A percentile compares a stretch with the other conserved stretches of the same genome.
Evolutionary conservation across 495 filamentous ascomycete species (phyloP).

Genomic region (Cenococcum geophilum): DNA sequence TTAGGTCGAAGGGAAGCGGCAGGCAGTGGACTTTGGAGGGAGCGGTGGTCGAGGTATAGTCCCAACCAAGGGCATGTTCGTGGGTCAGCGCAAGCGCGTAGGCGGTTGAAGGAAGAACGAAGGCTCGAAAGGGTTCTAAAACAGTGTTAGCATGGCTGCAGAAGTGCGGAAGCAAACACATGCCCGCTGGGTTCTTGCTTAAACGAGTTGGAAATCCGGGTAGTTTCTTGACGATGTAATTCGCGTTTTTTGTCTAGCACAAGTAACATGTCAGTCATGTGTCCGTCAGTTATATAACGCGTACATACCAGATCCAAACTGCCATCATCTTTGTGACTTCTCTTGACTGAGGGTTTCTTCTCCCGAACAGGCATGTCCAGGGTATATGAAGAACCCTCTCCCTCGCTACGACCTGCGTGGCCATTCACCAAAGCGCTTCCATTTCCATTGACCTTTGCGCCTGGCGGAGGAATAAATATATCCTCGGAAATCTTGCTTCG

Average conservation of each 20-base stretch:
- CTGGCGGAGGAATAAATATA: slow-evolving; percentile 23
- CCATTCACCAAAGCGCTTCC: slow-evolving; percentile 30
- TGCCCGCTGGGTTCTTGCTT: slow-evolving; percentile 12
- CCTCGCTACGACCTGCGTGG: slow-evolving; percentile 18
- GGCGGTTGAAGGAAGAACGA: slow-evolving; percentile 20
- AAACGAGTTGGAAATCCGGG: slow-evolving; percentile 72
- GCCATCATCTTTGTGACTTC: slow-evolving; percentile 34
- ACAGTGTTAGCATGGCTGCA: slow-evolving; percentile 8
- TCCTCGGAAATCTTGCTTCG: slow-evolving; percentile 38
- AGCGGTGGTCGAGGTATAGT: slow-evolving; percentile 55
- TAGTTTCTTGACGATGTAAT: slow-evolving; percentile 79
- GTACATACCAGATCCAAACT: slow-evolving; percentile 31
- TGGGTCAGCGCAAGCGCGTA: slow-evolving; percentile 76
- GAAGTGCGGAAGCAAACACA: slow-evolving; percentile 27
- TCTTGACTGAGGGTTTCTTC: slow-evolving; percentile 29
- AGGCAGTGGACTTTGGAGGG: slow-evolving; percentile 59
- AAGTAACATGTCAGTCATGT: slow-evolving; percentile 7
- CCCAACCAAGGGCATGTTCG: slow-evolving; percentile 79
- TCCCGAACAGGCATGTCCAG: slow-evolving; percentile 36
- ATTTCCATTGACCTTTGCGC: slow-evolving; percentile 25
- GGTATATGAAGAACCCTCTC: slow-evolving; percentile 16
- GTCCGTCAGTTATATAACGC: not conserved
- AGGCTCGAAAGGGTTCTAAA: slow-evolving; percentile 29
- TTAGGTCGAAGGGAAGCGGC: slow-evolving; percentile 65
- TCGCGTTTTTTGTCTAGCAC: slow-evolving; percentile 72